Conservation (phyloP, 371 early-diverging fungal genomes). For the Zychaea mexicana region DNA sequence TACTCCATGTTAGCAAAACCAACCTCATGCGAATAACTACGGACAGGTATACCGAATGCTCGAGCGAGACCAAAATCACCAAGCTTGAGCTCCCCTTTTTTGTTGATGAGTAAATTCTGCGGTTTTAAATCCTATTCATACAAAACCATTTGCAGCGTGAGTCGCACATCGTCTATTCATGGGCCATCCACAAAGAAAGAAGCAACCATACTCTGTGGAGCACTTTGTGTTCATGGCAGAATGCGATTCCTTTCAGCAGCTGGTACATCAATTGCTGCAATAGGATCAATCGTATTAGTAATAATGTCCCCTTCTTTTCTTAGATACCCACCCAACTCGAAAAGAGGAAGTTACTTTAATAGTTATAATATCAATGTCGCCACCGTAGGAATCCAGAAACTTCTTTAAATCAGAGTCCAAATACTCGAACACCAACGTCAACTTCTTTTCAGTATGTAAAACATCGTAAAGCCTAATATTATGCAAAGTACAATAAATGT, state of each 20-base stretch:
- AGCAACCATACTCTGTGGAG: constrained; percentile 68
- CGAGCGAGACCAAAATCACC: constrained; percentile 98
- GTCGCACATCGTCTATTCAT: too few species aligned
- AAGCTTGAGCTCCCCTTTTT: constrained; percentile 90
- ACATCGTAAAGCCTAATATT: constrained; percentile 84
- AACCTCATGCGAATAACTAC: constrained; percentile 98
- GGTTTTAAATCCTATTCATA: constrained; percentile 82
- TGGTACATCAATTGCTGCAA: constrained; percentile 80
- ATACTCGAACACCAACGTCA: constrained; percentile 95
- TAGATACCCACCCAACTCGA: background rate
- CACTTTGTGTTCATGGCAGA: constrained; percentile 80
- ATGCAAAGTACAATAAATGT: background rate
- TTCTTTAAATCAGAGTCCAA: constrained; percentile 95
- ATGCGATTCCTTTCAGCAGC: constrained; percentile 79
- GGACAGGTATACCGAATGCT: constrained; percentile 96
- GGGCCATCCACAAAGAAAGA: too few species aligned
- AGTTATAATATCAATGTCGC: constrained; percentile 77
- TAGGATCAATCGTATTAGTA: background rate
- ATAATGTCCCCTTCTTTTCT: background rate
- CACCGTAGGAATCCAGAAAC: constrained; percentile 83
- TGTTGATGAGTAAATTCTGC: constrained; percentile 78
- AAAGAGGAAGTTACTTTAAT: constrained; percentile 60
- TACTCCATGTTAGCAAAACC: too few species aligned
- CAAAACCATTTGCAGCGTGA: background rate
- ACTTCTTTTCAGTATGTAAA: constrained; percentile 91